Evolutionary conservation across 2,329 filamentous ascomycete species (phyloP).

Genomic region (Trichophyton equinum): DNA sequence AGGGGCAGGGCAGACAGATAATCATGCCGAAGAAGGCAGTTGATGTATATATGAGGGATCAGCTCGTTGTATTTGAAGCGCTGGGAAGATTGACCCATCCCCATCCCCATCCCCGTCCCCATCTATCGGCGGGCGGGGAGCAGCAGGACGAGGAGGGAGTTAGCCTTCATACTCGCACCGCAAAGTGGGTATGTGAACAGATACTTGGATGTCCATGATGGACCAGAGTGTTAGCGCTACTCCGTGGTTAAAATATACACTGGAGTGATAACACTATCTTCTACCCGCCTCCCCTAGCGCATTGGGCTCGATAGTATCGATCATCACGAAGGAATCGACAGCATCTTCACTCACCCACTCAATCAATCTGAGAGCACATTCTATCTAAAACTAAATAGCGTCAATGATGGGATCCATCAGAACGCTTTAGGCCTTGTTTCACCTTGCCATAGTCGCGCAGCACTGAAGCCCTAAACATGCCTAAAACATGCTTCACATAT

Average conservation of each 20-base stretch:
- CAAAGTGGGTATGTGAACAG: conserved; percentile 32
- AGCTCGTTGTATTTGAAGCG: conserved; percentile 48
- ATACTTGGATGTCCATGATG: conserved; percentile 20
- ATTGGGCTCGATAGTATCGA: neutral
- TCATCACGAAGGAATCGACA: neutral
- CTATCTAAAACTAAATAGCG: neutral
- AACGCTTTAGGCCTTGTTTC: neutral
- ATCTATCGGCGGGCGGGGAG: neutral
- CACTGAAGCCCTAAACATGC: neutral
- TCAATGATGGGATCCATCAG: neutral
- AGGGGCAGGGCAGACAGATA: neutral
- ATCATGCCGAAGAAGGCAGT: conserved; percentile 28
- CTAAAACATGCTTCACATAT: neutral
- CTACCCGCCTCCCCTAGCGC: neutral
- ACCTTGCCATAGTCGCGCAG: neutral
- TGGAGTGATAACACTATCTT: too few relatives aligned
- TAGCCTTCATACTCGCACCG: conserved; percentile 33
- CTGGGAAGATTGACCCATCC: conserved; percentile 30
- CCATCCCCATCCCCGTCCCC: neutral
- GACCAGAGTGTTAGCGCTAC: neutral
- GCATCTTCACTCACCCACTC: neutral
- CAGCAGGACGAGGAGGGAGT: conserved; percentile 15
- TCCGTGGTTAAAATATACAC: neutral
- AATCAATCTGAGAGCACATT: neutral
- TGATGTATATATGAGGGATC: conserved; percentile 46